Evolutionary conservation across 805 yeast genomes (phyloP), one percentile per base, ranked within the genome.

Genomic region (Metschnikowia shivogae): DNA sequence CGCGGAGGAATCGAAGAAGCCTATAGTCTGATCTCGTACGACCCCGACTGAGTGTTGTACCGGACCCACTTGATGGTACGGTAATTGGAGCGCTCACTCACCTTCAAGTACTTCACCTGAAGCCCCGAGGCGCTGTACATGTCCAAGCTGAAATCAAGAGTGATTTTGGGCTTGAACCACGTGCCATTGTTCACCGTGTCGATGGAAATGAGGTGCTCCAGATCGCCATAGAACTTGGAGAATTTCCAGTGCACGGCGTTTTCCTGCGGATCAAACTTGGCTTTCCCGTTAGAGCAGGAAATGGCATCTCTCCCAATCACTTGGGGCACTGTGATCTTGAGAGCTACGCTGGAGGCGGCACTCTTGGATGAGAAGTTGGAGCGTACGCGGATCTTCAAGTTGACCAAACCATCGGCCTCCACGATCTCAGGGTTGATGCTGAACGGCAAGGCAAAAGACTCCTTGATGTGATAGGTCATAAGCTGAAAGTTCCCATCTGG

Each of bases 401-500:
- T 83, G 13, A 82, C 60, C 37, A 63, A 65, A 22, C 67, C 61
- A 1, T 81, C 82, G 7, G 65, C 56, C 42, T 56, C 72, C 36
- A 57, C 72, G 3, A 82, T 73, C 27, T 72, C 69, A 1, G 92
- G 85, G 5, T 74, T 67, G 12, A 89, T 74, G 41, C 72, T 70
- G 63, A 89, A 86, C 4, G 97, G 97, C 27, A 86, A 59, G 40
- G 77, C 78, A 47, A 86, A 67, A 51, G 81, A 79, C 56, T 57
- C 68, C 12, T 56, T 47, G 34, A 70, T 60, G 38, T 64, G 68
- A 64, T 89, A 89, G 30, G 79, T 73, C 90, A 89, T 82, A 48
- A 89, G 74, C 62, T 88, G 92, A 60, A 88, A 86, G 42, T 81
- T 79, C 0, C 95, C 95, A 64, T 89, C 96, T 1, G 96, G 96